These are phyloP conservation scores for Phoma sp. DNA, from an alignment of 2,329 filamentous ascomycete species.

Conservation along the genomic window DNA sequence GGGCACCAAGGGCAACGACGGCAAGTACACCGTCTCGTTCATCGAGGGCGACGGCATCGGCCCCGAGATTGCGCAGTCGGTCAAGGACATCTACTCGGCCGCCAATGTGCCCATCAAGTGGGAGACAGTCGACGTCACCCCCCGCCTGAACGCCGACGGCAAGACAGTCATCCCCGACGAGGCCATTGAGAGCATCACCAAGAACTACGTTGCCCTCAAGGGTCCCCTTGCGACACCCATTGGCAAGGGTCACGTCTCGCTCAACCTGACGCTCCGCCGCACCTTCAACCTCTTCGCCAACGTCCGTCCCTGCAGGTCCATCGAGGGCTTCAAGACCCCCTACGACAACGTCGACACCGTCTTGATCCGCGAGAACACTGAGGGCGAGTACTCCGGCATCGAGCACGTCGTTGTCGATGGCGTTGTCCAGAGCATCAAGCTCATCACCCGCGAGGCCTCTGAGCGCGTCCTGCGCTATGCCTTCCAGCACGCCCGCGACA, in stretches of 20 bases:
- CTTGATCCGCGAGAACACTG: constrained; percentile 98
- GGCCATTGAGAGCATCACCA: constrained; percentile 90
- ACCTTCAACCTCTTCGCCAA: constrained; percentile 99
- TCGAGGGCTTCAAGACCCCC: constrained; percentile 96
- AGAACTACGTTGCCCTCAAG: constrained; percentile 97
- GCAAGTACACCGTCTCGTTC: constrained; percentile 93
- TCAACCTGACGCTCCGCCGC: constrained; percentile 96
- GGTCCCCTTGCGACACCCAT: constrained; percentile 97
- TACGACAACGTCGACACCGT: constrained; percentile 98
- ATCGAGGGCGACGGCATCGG: constrained; percentile 99
- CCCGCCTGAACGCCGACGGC: constrained; percentile 90
- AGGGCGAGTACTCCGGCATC: constrained; percentile 99
- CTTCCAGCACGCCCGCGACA: constrained; percentile 94
- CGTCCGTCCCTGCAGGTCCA: constrained; percentile 94
- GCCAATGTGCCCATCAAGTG: constrained; percentile 95
- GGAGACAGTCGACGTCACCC: constrained; percentile 97
- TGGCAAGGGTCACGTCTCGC: constrained; percentile 98
- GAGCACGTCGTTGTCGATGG: constrained; percentile 98
- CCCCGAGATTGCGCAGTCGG: constrained; percentile 94
- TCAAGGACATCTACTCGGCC: constrained; percentile 98
- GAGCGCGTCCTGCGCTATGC: constrained; percentile 97
- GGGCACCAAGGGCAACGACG: constrained; percentile 86
- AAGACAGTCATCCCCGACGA: constrained; percentile 93
- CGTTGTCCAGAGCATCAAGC: constrained; percentile 99
- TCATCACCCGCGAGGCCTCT: constrained; percentile 92